A percentile compares a stretch with the other conserved stretches of the same genome.
phyloP scores from a whole-genome alignment of 2,329 filamentous ascomycete species.

The Metarhizium anisopliae region DNA sequence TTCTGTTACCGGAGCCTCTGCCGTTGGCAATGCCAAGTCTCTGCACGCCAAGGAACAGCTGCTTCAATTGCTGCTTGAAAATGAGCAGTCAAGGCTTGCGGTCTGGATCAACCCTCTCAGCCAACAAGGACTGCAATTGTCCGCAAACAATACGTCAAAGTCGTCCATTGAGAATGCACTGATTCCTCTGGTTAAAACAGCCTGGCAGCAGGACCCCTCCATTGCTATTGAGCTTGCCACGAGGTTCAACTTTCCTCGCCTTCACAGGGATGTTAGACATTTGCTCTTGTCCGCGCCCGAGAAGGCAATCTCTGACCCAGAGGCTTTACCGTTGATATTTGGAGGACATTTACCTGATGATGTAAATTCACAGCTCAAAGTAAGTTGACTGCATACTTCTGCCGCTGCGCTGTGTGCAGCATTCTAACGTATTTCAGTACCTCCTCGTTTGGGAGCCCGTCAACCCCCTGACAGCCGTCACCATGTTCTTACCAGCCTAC shows the following conservation, averaged over 20 bases:
- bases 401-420: background rate
- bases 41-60: conserved; percentile 74
- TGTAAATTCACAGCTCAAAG: conserved; percentile 72
- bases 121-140: conserved; percentile 34
- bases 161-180: conserved; percentile 36
- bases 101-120: conserved; percentile 86
- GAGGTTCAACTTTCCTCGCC: conserved; percentile 66
- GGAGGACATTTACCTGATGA: conserved; percentile 69
- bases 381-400: conserved; percentile 23
- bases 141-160: conserved; percentile 32
- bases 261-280: conserved; percentile 69
- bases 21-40: conserved; percentile 49
- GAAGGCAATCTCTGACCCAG: conserved; percentile 70
- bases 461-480: conserved; percentile 87
- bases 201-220: conserved; percentile 78
- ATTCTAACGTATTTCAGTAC: conserved; percentile 45
- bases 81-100: conserved; percentile 70
- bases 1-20: conserved; percentile 46
- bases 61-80: conserved; percentile 70
- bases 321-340: conserved; percentile 75
- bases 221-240: conserved; percentile 78
- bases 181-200: conserved; percentile 61
- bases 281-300: conserved; percentile 76
- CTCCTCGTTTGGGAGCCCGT: conserved; percentile 87
- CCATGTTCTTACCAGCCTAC: conserved; percentile 86